Evolutionary conservation across 257 asterid genomes (phyloP), one percentile per base, ranked within the genome.

Genomic region (Solanum arcanum): DNA sequence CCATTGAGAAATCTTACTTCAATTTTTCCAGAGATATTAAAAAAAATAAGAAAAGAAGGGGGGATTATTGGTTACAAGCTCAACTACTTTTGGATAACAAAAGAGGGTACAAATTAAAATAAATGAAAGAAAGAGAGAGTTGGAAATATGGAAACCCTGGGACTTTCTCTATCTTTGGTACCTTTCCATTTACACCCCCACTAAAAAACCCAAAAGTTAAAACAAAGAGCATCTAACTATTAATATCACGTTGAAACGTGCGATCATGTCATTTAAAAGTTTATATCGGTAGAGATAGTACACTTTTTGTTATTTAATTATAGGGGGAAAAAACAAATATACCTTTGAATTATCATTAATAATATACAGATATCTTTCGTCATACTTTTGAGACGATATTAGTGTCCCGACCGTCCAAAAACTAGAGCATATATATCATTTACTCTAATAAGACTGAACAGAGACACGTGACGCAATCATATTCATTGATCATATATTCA

Each of bases 121-220:
- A 81, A 81, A 64, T 64, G 89, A 64, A 75, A 89, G 76, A 64
- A 20, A 14, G 64, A 74, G 87, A 42, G 44, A 69, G 44, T 35
- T 39, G 35, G 62, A 46, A 56, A 89, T n/a, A 87, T 80, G 87
- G 91, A 89, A 89, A 89, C 87, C 88, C 86, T 89, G 86, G 90
- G 42, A 52, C n/a, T 81, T 37, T 42, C 81, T 85, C 76, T 85
- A 85, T 84, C 89, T 76, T 87, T 89, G 86, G 89, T 87, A 56
- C 44, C 86, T 49, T 89, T 74, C 76, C 78, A 72, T 33, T 72
- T 72, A 33, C 47, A 70, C 25, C 78, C 42, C 31, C 29, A 80
- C 44, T 47, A 29, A 49, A 47, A 18, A 49, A 29, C 6, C 20
- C 44, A 74, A 74, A 37, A 21, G 81, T 5, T 10, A 64, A 70